phyloP scores from a whole-genome alignment of 352 stramenopile species.

The Globisporangium camurandrum region DNA sequence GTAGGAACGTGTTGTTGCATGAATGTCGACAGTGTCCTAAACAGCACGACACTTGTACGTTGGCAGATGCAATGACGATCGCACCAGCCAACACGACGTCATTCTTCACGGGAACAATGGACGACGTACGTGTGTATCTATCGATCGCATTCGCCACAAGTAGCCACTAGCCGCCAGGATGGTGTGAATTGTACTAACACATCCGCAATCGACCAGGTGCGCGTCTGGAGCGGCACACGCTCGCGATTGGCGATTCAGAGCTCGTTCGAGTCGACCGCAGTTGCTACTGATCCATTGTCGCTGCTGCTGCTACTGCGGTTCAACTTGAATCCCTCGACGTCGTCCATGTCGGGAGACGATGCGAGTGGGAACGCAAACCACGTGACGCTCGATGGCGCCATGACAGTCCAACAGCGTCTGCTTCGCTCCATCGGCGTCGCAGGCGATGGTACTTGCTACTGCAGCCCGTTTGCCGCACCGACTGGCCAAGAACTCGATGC shows the following conservation, averaged over 20 bases:
- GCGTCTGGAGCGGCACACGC: conserved; percentile 23
- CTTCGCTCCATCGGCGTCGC: conserved; percentile 23
- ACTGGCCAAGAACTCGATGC: neutral
- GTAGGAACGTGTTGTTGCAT: neutral
- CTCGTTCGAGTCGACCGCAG: conserved; percentile 16
- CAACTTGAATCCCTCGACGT: conserved; percentile 14
- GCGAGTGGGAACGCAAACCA: conserved; percentile 24
- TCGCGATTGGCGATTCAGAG: conserved; percentile 12
- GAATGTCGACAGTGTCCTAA: too few relatives aligned
- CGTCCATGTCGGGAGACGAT: conserved; percentile 16
- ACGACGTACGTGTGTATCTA: conserved; percentile 25
- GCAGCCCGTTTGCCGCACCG: conserved; percentile 13
- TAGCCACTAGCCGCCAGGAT: neutral
- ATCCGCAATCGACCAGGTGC: conserved; percentile 14
- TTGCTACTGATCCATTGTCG: conserved; percentile 8
- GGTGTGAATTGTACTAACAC: conserved; percentile 2
- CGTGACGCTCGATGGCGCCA: conserved; percentile 23
- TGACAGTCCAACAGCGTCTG: conserved; percentile 2
- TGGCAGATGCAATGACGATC: conserved; percentile 16
- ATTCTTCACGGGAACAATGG: conserved; percentile 27
- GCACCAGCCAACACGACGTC: conserved; percentile 2
- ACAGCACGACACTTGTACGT: too few relatives aligned
- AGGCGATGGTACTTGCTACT: conserved; percentile 28
- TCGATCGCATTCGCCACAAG: neutral
- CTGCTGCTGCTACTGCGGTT: conserved; percentile 22